Evolutionary conservation across 768 basidiomycete species (phyloP), one percentile per base, ranked within the genome.

Genomic region (Hypholoma fasciculare): DNA sequence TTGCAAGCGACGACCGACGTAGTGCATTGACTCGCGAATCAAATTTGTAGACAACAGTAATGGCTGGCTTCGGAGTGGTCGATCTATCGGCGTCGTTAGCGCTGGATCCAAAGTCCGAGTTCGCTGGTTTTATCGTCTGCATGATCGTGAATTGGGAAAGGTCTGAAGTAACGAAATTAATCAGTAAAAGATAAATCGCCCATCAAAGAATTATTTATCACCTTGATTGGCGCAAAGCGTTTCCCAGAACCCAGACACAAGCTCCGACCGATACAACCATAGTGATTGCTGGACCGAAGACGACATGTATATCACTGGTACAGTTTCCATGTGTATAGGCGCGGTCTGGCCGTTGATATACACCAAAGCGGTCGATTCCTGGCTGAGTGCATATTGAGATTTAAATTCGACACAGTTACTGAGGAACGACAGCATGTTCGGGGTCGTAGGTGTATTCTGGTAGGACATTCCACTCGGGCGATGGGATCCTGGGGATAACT

Each of bases 241-340:
- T 17, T 73, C 69, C 85, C 85, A 86, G 59, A 79, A 83, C 47
- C 65, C 68, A 26, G 84, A 82, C 14, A 78, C 77, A 46, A 86
- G 75, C n/a, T 75, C 63, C 4, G 78, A 74, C 54, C 71, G 74
- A 65, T 86, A 86, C 7, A 69, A 52, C 68, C 69, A 74, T 17
- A 68, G 69, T 27, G 67, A 62, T 38, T 63, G 59, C 17, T 64
- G 58, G 13, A 61, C 52, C 17, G 69, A 63, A 6, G 69, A 67
- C 1, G 72, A 69, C 11, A 66, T 55, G 47, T 66, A 69, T 47
- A 59, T 65, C 40, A 75, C 62, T 1, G 63, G 58, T 0, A 69
- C 74, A 43, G 64, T 63, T 62, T 84, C 84, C n/a, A 68, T 71
- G 61, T 84, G 78, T 46, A 84, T 70, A 34, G 82, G 71, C 19